phyloP scores from a whole-genome alignment of 805 yeast species.

The Jamesozyma gamospora region DNA sequence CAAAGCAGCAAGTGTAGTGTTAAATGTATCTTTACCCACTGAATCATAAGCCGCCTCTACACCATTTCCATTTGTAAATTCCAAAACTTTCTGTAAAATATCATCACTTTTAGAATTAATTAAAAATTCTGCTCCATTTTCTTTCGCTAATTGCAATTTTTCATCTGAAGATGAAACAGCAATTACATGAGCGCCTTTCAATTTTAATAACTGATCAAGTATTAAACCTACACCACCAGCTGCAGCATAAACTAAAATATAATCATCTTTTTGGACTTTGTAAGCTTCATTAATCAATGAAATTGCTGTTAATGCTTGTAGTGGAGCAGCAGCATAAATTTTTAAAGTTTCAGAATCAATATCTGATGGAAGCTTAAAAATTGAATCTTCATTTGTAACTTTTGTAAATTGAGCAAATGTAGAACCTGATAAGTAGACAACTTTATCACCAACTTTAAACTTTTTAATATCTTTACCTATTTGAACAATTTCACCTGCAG shows the following conservation, averaged over 20 bases:
- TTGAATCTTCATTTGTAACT: slow-evolving; percentile 26
- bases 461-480: slow-evolving; percentile 49
- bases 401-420: slow-evolving; percentile 72
- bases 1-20: slow-evolving; percentile 47
- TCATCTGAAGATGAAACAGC: slow-evolving; percentile 75
- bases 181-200: slow-evolving; percentile 68
- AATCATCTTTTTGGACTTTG: slow-evolving; percentile 58
- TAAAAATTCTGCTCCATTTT: slow-evolving; percentile 66
- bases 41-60: slow-evolving; percentile 63
- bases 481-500: slow-evolving; percentile 57
- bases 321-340: slow-evolving; percentile 47
- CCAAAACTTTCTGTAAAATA: slow-evolving; percentile 43
- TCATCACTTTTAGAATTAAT: slow-evolving; percentile 50
- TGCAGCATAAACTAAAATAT: slow-evolving; percentile 76
- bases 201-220: slow-evolving; percentile 51
- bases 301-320: slow-evolving; percentile 75
- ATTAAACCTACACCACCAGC: slow-evolving; percentile 90
- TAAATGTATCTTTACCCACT: slow-evolving; percentile 69
- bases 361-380: slow-evolving; percentile 42
- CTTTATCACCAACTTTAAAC: slow-evolving; percentile 58
- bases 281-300: slow-evolving; percentile 61
- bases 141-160: slow-evolving; percentile 56
- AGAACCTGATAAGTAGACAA: slow-evolving; percentile 42
- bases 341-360: slow-evolving; percentile 41
- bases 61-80: slow-evolving; percentile 57